phyloP scores from a whole-genome alignment of 371 early-diverging fungal species.

The Dipsacomyces acuminosporus region DNA sequence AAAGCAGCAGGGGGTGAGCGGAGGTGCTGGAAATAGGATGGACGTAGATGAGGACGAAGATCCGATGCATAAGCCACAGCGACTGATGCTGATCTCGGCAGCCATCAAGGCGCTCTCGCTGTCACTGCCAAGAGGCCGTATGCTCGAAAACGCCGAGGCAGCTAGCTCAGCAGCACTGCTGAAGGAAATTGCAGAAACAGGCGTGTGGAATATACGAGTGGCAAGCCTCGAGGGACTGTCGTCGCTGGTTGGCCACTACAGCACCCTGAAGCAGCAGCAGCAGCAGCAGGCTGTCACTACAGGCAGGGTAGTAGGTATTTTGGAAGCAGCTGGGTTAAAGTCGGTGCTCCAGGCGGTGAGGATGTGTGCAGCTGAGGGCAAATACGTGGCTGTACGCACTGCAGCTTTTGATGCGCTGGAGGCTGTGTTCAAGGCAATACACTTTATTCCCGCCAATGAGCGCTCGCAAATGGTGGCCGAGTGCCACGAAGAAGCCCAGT shows the following conservation, averaged over 20 bases:
- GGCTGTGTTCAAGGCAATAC: slow-evolving; percentile 5
- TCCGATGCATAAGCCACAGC: slow-evolving; percentile 50
- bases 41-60: slow-evolving; percentile 65
- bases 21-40: slow-evolving; percentile 48
- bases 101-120: slow-evolving; percentile 16
- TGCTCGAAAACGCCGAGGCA: slow-evolving; percentile 1
- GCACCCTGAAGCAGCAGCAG: no score
- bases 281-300: no score
- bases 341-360: slow-evolving; percentile 8
- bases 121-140: slow-evolving; percentile 9
- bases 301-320: background rate
- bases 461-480: no score
- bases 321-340: slow-evolving; percentile 4
- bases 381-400: slow-evolving; percentile 32
- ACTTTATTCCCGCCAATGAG: no score
- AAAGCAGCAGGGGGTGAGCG: no score
- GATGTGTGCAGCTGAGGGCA: slow-evolving; percentile 33
- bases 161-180: slow-evolving; percentile 1
- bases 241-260: slow-evolving; percentile 10
- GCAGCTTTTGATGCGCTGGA: slow-evolving; percentile 23
- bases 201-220: slow-evolving; percentile 39
- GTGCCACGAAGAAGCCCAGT: slow-evolving; percentile 9
- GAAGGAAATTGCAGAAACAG: slow-evolving; percentile 10
- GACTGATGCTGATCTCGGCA: slow-evolving; percentile 40
- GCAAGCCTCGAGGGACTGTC: slow-evolving; percentile 30